Evolutionary conservation across 306 rosid genomes (phyloP), one percentile per base, ranked within the genome.

Genomic region (Lathyrus sativus): DNA sequence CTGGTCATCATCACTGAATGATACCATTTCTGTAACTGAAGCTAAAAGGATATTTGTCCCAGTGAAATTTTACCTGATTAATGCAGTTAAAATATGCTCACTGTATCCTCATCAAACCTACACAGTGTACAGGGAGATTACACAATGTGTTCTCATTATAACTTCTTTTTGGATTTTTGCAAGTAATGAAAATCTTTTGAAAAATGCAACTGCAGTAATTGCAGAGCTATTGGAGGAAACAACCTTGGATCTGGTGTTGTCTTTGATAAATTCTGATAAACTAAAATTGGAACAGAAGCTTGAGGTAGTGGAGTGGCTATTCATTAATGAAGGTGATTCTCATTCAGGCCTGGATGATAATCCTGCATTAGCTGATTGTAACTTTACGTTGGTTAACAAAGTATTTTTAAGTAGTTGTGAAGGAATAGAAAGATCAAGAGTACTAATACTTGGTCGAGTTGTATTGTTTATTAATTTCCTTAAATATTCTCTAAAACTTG

Each of bases 11-110:
- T 70, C 83, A 13, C 62, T 71, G 54, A 72, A 79, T 29, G 91
- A 83, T 67, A 17, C 74, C 55, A 71, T 92, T 80, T 86, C 96
- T 67, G 84, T 80, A 22, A 74, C 78, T 31, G 98, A 86, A 71
- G 98, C 96, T 61, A 89, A 90, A 78, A 86, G 88, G 72, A 78
- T 79, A 60, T 76, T 92, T 77, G 85, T 92, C 77, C 98, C 98
- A 13, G 85, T 90, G 61, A 92, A 86, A 73, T 90, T 92, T 85
- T 92, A 83, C 80, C 74, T 92, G 81, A 81, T 88, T 55, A 92
- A 82, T 82, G 91, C 93, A 39, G 81, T 82, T 42, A 92, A 90
- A 86, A 79, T 90, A 78, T 87, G 87, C 55, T 75, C 85, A 71
- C 74, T 86, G 56, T 92, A 80, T 82, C 96, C 98, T 24, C 78